Evolutionary conservation across 78 protist species (phyloP).

Genomic region (Dictyostelium discoideum): DNA sequence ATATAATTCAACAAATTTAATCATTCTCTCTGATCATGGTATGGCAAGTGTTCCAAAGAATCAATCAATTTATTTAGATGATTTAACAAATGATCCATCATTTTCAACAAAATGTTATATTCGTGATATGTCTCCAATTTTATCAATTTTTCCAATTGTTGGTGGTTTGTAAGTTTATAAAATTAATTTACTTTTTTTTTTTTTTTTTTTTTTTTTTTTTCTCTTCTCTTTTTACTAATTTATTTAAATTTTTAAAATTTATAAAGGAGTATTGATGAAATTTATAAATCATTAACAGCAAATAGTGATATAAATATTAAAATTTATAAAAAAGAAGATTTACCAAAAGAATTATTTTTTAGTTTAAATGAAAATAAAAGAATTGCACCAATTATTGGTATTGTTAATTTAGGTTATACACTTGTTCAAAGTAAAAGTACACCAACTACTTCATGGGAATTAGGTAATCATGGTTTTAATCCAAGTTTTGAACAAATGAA

Average conservation of each 20-base stretch:
- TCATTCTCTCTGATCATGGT: slow-evolving; percentile 61
- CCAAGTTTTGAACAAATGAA: neutral
- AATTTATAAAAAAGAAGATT: neutral
- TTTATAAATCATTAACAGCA: neutral
- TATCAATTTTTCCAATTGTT: neutral
- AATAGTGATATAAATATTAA: neutral
- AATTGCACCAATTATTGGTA: slow-evolving; percentile 34
- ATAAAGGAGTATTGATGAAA: neutral
- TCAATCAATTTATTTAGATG: neutral
- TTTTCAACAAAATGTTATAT: neutral
- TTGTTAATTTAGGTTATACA: slow-evolving; percentile 19
- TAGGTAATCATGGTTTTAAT: slow-evolving; percentile 36
- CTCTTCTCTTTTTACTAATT: neutral
- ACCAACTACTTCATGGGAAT: neutral
- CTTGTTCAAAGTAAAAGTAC: neutral
- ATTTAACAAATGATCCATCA: neutral
- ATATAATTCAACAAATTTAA: slow-evolving; percentile 18
- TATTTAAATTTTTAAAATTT: no score
- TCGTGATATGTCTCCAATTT: neutral
- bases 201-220: neutral
- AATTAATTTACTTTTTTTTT: neutral
- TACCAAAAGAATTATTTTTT: neutral
- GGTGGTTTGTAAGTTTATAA: neutral
- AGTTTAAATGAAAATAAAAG: neutral
- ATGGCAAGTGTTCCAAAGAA: neutral